Conservation (phyloP, 140 eudicot species). For the Erigeron philadelphicus region DNA sequence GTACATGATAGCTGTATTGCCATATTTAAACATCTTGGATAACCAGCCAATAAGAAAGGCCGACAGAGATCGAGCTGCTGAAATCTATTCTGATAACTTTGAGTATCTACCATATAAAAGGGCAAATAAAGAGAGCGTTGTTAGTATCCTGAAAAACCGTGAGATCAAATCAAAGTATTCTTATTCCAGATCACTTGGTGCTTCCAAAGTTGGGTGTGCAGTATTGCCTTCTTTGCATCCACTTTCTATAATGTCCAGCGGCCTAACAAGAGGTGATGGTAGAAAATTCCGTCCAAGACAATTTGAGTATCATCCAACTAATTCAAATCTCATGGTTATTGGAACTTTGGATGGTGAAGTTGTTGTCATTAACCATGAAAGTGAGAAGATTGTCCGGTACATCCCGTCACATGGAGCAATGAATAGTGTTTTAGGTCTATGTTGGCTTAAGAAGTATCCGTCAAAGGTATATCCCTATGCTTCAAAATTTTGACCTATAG, state of each 20-base stretch:
- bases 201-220: slow-evolving; percentile 74
- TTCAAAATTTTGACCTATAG: slow-evolving; percentile 14
- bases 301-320: slow-evolving; percentile 84
- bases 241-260: slow-evolving; percentile 37
- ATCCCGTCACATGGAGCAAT: slow-evolving; percentile 76
- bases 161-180: slow-evolving; percentile 51
- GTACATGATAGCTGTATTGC: slow-evolving; percentile 68
- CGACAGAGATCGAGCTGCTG: slow-evolving; percentile 60
- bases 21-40: slow-evolving; percentile 59
- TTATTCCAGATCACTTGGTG: slow-evolving; percentile 71
- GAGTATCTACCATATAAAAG: slow-evolving; percentile 79
- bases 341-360: slow-evolving; percentile 98
- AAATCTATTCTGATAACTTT: slow-evolving; percentile 47
- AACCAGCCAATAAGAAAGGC: slow-evolving; percentile 49
- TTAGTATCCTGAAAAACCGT: slow-evolving; percentile 56
- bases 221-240: slow-evolving; percentile 65
- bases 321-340: slow-evolving; percentile 81
- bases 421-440: slow-evolving; percentile 83
- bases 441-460: slow-evolving; percentile 84
- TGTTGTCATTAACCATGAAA: slow-evolving; percentile 79
- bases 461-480: slow-evolving; percentile 55
- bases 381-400: slow-evolving; percentile 59
- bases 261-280: slow-evolving; percentile 34
- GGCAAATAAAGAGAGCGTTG: slow-evolving; percentile 47
- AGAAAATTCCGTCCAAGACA: slow-evolving; percentile 76